Evolutionary conservation across 163 green algal genomes (phyloP).

Genomic region (Prototheca stagnorum): DNA sequence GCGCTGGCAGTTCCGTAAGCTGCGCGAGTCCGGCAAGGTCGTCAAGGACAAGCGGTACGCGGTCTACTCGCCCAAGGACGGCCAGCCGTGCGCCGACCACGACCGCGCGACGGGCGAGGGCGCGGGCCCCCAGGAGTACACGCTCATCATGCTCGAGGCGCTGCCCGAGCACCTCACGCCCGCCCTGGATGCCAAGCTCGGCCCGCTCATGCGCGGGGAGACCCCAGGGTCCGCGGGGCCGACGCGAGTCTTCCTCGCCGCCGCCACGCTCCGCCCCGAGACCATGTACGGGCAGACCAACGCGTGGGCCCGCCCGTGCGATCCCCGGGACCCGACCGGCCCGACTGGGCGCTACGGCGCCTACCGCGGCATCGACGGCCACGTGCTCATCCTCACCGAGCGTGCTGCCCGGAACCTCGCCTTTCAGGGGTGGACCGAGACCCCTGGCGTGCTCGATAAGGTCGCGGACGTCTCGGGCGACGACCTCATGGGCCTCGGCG

Average conservation of each 20-base stretch:
- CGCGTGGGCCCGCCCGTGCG: constrained; percentile 85
- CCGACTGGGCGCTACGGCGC: constrained; percentile 68
- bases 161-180: constrained; percentile 56
- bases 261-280: constrained; percentile 88
- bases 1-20: constrained; percentile 81
- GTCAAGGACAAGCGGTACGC: constrained; percentile 61
- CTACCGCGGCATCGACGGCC: constrained; percentile 45
- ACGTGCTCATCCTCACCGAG: constrained; percentile 78
- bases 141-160: constrained; percentile 90
- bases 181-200: constrained; percentile 49
- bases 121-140: constrained; percentile 91
- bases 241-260: constrained; percentile 87
- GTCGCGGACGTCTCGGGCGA: constrained; percentile 67
- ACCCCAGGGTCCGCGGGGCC: too few species aligned
- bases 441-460: constrained; percentile 45
- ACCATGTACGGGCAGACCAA: constrained; percentile 99
- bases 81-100: constrained; percentile 93
- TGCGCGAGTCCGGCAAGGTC: constrained; percentile 56
- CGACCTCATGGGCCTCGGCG: constrained; percentile 80
- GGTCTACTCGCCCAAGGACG: constrained; percentile 86
- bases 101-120: constrained; percentile 88
- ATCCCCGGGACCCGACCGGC: not conserved
- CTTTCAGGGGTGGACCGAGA: constrained; percentile 50
- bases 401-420: constrained; percentile 75
- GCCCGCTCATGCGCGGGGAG: constrained; percentile 30